Conservation (phyloP, 306 rosid genomes). For the Sicyos baderoa region DNA sequence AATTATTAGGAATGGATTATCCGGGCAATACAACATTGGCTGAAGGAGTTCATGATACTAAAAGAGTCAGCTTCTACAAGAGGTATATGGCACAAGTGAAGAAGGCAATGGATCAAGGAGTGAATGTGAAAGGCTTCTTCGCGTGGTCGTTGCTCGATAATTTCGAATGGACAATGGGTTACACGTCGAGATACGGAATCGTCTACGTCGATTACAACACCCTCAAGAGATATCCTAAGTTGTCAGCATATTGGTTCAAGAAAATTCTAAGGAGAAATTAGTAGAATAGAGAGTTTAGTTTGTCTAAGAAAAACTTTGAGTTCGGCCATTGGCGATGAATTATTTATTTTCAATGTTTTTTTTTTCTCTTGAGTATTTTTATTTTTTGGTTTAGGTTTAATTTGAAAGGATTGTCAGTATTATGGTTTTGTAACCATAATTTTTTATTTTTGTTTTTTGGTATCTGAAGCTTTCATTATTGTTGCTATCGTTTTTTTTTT, state of each 20-base stretch:
- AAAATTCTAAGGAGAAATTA: conserved; percentile 37
- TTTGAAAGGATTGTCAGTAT: background rate
- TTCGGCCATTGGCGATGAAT: background rate
- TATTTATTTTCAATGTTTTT: too few species aligned
- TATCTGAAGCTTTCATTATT: background rate
- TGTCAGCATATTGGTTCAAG: conserved; percentile 88
- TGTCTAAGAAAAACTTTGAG: too few species aligned
- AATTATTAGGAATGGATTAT: conserved; percentile 57
- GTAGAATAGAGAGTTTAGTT: conserved; percentile 20
- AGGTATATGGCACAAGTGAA: conserved; percentile 52
- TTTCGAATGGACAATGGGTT: conserved; percentile 76
- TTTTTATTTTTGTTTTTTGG: too few species aligned
- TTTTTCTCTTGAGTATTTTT: too few species aligned
- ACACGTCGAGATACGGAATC: conserved; percentile 74
- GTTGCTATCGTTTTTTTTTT: background rate
- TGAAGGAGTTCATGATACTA: conserved; percentile 48
- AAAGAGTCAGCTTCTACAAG: conserved; percentile 54
- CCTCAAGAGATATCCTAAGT: conserved; percentile 69
- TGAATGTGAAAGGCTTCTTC: conserved; percentile 59
- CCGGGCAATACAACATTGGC: conserved; percentile 49
- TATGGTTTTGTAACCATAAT: background rate
- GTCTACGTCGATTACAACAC: conserved; percentile 66
- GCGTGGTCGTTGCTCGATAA: conserved; percentile 31
- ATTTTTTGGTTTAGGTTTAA: background rate
- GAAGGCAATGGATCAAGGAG: conserved; percentile 64